Conservation (phyloP, 163 green algal genomes). For the Picocystis sp. region DNA sequence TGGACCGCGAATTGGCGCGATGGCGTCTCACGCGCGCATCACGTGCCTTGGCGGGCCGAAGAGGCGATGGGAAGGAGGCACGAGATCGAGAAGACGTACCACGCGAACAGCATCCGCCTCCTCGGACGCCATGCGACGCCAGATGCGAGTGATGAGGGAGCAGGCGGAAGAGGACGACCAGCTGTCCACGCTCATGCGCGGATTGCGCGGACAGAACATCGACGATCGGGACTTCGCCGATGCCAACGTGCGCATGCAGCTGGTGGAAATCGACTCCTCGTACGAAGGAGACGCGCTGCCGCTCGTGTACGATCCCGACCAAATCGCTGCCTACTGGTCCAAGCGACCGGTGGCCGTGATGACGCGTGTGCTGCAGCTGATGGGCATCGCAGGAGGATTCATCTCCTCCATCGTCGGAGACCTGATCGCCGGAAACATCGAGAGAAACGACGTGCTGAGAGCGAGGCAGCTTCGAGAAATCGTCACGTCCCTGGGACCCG, state of each 20-base stretch:
- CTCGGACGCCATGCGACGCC: slow-evolving; percentile 3
- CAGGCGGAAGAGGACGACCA: slow-evolving; percentile 67
- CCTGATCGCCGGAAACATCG: slow-evolving; percentile 19
- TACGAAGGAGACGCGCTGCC: slow-evolving; percentile 41
- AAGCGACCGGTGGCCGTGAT: slow-evolving; percentile 55
- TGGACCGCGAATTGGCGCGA: too few species aligned
- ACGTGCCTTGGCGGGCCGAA: too few species aligned
- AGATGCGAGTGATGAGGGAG: slow-evolving; percentile 39
- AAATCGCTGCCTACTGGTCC: slow-evolving; percentile 73
- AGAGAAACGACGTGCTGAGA: slow-evolving; percentile 60
- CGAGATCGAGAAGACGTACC: neutral
- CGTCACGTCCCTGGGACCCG: slow-evolving; percentile 74
- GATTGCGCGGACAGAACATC: slow-evolving; percentile 68
- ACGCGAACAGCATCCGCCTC: too few species aligned
- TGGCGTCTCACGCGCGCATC: too few species aligned
- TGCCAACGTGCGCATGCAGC: slow-evolving; percentile 44
- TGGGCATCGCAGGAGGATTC: slow-evolving; percentile 47
- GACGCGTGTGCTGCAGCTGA: slow-evolving; percentile 67
- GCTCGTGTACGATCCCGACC: slow-evolving; percentile 62
- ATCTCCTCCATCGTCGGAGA: slow-evolving; percentile 36
- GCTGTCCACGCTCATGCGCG: slow-evolving; percentile 65
- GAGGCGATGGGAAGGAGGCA: too few species aligned
- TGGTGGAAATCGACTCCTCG: slow-evolving; percentile 40
- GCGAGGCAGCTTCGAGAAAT: slow-evolving; percentile 86
- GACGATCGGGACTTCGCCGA: slow-evolving; percentile 69